Evolutionary conservation across 2,329 filamentous ascomycete species (phyloP).

Genomic region (Apiospora sp.): DNA sequence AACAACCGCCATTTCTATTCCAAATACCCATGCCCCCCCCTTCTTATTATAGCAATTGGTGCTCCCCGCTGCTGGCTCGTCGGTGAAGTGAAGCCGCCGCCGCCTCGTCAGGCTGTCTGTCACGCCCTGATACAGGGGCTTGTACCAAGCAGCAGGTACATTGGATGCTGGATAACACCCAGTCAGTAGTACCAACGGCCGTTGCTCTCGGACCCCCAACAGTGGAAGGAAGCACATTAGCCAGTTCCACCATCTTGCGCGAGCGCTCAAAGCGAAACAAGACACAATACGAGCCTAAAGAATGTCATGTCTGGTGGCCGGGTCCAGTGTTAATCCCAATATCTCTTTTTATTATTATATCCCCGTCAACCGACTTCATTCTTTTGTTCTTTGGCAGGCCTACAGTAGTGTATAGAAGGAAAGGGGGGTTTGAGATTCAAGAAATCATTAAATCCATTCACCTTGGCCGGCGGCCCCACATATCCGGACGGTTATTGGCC

Average conservation of each 20-base stretch:
- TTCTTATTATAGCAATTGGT: neutral
- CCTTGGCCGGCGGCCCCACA: neutral
- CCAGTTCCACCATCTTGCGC: constrained; percentile 18
- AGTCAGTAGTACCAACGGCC: neutral
- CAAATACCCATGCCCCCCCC: neutral
- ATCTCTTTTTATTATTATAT: neutral
- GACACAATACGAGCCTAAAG: neutral
- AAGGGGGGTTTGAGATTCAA: neutral
- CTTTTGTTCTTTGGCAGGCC: neutral
- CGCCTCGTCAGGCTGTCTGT: constrained; percentile 11
- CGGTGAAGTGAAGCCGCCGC: neutral
- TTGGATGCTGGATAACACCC: too few relatives aligned
- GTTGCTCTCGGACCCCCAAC: constrained; percentile 1
- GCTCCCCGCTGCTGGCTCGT: neutral
- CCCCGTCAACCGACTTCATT: neutral
- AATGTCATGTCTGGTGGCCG: neutral
- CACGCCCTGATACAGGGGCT: constrained; percentile 12
- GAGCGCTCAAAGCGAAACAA: constrained; percentile 17
- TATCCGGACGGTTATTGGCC: neutral
- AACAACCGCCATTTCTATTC: neutral
- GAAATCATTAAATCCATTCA: neutral
- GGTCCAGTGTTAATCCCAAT: neutral
- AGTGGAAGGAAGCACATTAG: constrained; percentile 8
- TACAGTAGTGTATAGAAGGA: neutral
- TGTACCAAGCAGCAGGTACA: constrained; percentile 7